Evolutionary conservation across 306 rosid species (phyloP).

Genomic region (Citrullus colocynthis): DNA sequence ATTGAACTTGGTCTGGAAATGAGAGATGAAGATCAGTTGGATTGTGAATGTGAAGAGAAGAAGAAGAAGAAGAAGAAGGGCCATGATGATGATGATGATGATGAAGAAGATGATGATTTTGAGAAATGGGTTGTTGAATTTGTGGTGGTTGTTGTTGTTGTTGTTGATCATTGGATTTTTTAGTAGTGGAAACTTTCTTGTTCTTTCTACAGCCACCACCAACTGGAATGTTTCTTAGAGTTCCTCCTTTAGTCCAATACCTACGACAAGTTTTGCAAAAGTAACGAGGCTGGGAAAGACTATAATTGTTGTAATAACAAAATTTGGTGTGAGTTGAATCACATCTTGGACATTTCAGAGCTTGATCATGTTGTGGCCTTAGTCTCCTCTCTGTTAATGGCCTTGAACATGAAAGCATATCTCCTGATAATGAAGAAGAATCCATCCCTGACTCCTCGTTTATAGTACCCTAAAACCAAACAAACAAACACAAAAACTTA

Average conservation of each 20-base stretch:
- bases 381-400: slow-evolving; percentile 61
- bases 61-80: slow-evolving; percentile 9
- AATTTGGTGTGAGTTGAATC: slow-evolving; percentile 94
- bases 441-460: slow-evolving; percentile 69
- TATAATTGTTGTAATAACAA: slow-evolving; percentile 97
- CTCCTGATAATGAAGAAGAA: slow-evolving; percentile 61
- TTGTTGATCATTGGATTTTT: slow-evolving; percentile 41
- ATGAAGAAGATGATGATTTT: slow-evolving; percentile 9
- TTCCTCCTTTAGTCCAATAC: slow-evolving; percentile 98
- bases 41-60: slow-evolving; percentile 11
- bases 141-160: neutral
- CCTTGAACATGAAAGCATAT: slow-evolving; percentile 65
- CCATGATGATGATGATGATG: slow-evolving; percentile 9
- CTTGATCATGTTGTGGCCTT: slow-evolving; percentile 74
- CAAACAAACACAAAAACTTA: neutral
- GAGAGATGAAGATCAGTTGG: slow-evolving; percentile 65
- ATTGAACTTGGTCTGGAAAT: slow-evolving; percentile 40
- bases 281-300: slow-evolving; percentile 93
- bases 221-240: slow-evolving; percentile 88
- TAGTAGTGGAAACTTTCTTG: slow-evolving; percentile 55
- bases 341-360: slow-evolving; percentile 85
- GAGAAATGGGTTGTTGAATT: slow-evolving; percentile 2
- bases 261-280: slow-evolving; percentile 92
- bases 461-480: slow-evolving; percentile 40
- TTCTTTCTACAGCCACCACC: slow-evolving; percentile 95